A percentile compares a stretch with the other conserved stretches of the same genome.
These are phyloP conservation scores for Castanea crenata DNA, from an alignment of 306 rosid genomes.

Conservation along the genomic window DNA sequence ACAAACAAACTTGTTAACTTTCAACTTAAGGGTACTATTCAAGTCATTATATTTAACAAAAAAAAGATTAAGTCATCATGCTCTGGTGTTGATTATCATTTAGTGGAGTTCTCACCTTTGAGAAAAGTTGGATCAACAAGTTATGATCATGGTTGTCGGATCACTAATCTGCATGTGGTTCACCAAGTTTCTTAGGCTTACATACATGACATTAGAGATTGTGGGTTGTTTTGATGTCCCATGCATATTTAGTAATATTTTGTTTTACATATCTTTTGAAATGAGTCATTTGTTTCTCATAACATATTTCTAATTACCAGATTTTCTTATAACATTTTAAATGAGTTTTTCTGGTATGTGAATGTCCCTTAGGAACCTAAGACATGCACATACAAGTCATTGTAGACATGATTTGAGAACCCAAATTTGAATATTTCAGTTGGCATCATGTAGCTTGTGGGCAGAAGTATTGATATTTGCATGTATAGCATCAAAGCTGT, in stretches of 20 bases:
- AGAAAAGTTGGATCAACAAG: not conserved
- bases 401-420: not conserved
- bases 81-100: not conserved
- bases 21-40: not conserved
- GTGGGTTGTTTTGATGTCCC: not conserved
- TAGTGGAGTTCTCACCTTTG: not conserved
- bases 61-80: not conserved
- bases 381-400: not conserved
- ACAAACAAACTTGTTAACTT: no score
- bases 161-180: not conserved
- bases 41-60: not conserved
- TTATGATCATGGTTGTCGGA: not conserved
- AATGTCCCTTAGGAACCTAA: not conserved
- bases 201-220: no score
- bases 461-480: not conserved
- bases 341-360: not conserved
- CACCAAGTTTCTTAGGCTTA: not conserved
- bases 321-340: not conserved
- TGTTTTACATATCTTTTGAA: not conserved
- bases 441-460: not conserved
- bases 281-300: not conserved
- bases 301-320: not conserved
- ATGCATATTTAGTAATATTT: not conserved
- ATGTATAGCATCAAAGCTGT: not conserved
- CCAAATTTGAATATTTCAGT: not conserved